Evolutionary conservation across 2,329 filamentous ascomycete species (phyloP).

Genomic region (Anthostomella pinea): DNA sequence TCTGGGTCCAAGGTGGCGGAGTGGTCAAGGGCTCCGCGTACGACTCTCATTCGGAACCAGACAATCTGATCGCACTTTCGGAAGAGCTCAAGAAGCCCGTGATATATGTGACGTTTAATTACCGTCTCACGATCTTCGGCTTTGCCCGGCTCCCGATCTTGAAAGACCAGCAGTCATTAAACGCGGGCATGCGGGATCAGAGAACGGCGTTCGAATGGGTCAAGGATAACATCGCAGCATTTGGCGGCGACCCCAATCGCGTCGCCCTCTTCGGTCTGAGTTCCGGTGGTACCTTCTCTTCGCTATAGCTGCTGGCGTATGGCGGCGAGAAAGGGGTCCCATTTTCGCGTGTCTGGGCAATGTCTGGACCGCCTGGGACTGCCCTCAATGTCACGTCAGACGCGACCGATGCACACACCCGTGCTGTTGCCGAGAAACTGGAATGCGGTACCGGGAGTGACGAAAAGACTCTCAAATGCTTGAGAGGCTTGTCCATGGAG

Average conservation of each 20-base stretch:
- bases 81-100: constrained; percentile 20
- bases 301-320: constrained; percentile 27
- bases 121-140: constrained; percentile 31
- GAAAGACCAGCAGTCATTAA: constrained; percentile 26
- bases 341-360: constrained; percentile 32
- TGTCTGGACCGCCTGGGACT: constrained; percentile 35
- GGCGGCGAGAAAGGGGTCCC: constrained; percentile 31
- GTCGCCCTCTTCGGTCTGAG: constrained; percentile 22
- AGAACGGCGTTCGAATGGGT: constrained; percentile 26
- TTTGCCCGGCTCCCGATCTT: constrained; percentile 26
- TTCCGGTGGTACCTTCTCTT: constrained; percentile 21
- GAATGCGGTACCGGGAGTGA: constrained; percentile 16
- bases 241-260: constrained; percentile 25
- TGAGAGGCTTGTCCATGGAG: constrained; percentile 22
- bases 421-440: constrained; percentile 20
- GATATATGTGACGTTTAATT: constrained; percentile 28
- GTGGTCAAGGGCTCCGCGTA: constrained; percentile 27
- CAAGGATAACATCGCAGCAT: constrained; percentile 25
- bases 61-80: constrained; percentile 19
- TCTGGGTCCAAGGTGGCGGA: constrained; percentile 24
- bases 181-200: constrained; percentile 27
- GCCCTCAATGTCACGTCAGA: constrained; percentile 31
- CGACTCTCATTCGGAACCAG: constrained; percentile 25
- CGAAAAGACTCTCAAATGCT: constrained; percentile 17
- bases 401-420: constrained; percentile 27